Base-by-base conservation (phyloP, 2,329 filamentous ascomycete genomes). In the Verticillium longisporum region DNA sequence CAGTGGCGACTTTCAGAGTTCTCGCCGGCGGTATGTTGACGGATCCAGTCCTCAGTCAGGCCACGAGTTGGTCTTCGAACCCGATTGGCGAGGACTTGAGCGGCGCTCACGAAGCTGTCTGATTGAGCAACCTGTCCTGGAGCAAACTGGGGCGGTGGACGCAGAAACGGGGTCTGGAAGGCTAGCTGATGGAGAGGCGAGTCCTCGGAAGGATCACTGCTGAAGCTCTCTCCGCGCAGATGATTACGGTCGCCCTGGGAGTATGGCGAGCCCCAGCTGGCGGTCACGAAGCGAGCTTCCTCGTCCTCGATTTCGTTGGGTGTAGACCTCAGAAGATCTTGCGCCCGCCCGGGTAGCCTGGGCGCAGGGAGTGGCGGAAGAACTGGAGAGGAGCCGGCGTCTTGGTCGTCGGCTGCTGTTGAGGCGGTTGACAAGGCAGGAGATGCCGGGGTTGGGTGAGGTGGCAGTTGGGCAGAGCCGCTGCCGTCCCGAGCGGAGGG, bases 241-340 rank as follows among this genome's bases (percentile, higher is more conserved):
- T 81, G 74, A 55, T 71, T 74, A 67, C 72, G 74, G 61, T 84
- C 88, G 45, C 88, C 83, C 64, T 82, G 83, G 60, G 90, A 88
- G 76, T 97, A 97, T 26, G 93, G 93, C 60, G 92, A 97, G 61
- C 93, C 93, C 92, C 93, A 97, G 72, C 89, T 93, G 57, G 92
- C 89, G 56, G 91, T 95, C 63, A 82, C 81, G 73, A 83, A 86
- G 61, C 74, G 75, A 53, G 69, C 70, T 58, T 78, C 77, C 66
- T 75, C 73, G 57, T 67, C 66, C 57, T 66, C 68, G 33, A 64
- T 63, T 55, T 63, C 72, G 63, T 70, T 70, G 66, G 80, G 78
- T 55, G 84, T 82, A n/a, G 81, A 85, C 70, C 80, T 78, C 69
- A 87, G 72, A 62, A 86, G 73, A 61, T 82, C 79, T 66, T 79